These are phyloP conservation scores for Syncephalastrum contaminatum DNA, from an alignment of 371 early-diverging fungal genomes.

Conservation along the genomic window DNA sequence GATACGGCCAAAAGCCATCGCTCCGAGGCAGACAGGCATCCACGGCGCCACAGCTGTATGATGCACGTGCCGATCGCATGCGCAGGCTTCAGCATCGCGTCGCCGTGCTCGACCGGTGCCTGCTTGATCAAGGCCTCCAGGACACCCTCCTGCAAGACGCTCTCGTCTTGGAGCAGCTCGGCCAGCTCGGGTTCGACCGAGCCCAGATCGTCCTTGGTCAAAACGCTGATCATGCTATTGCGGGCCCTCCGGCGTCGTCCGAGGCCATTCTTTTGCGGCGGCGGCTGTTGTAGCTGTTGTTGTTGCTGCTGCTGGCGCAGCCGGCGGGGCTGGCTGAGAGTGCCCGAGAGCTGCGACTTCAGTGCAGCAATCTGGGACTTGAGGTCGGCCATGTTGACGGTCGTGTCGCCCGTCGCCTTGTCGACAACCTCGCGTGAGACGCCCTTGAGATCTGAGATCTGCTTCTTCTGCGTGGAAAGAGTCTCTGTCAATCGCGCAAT, in stretches of 20 bases:
- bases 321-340: conserved; percentile 12
- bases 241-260: too few species aligned
- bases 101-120: conserved; percentile 75
- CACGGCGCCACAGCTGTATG: conserved; percentile 74
- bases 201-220: too few species aligned
- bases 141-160: conserved; percentile 81
- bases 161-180: conserved; percentile 54
- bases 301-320: conserved; percentile 8
- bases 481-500: conserved; percentile 65
- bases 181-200: conserved; percentile 4
- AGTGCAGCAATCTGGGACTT: conserved; percentile 33
- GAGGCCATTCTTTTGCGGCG: conserved; percentile 1
- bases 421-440: conserved; percentile 33
- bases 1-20: conserved; percentile 73
- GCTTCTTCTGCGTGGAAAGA: conserved; percentile 64
- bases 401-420: conserved; percentile 12
- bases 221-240: too few species aligned
- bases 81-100: conserved; percentile 65
- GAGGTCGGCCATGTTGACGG: conserved; percentile 23
- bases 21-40: conserved; percentile 69
- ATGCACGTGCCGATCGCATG: conserved; percentile 79
- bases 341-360: conserved; percentile 29
- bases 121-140: conserved; percentile 77
- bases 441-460: conserved; percentile 60
- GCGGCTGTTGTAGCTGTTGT: conserved; percentile 11